Percentiles rank a stretch among this genome's conserved stretches.
Evolutionary conservation across 305 asterid species (phyloP).

Genomic region (Fraxinus sp.): DNA sequence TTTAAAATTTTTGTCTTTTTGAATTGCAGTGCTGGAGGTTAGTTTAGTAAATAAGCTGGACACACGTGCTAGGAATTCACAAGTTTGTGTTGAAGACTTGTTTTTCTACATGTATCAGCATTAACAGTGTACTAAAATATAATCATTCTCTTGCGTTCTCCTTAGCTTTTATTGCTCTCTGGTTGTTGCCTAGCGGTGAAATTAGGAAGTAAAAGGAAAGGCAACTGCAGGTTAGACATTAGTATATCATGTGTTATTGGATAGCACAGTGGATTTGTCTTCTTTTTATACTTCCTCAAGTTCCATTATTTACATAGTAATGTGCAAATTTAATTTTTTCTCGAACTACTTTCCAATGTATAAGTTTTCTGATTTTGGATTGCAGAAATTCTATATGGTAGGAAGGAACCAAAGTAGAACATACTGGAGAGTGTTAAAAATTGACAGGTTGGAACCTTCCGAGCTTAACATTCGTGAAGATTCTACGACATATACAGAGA

Average conservation of each 20-base stretch:
- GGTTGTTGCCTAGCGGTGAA: neutral
- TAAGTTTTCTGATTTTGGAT: slow-evolving; percentile 24
- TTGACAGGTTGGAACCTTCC: slow-evolving; percentile 73
- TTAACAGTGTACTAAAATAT: neutral
- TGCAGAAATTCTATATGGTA: slow-evolving; percentile 85
- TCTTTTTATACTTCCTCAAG: neutral
- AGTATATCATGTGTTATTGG: neutral
- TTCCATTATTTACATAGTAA: neutral
- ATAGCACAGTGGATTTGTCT: neutral
- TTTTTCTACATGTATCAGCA: neutral
- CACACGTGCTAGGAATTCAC: slow-evolving; percentile 2
- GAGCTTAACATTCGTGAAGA: slow-evolving; percentile 86
- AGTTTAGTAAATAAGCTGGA: slow-evolving; percentile 16
- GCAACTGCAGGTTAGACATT: neutral
- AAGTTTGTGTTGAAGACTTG: slow-evolving; percentile 7
- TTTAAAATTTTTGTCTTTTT: slow-evolving; percentile 8
- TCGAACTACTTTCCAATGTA: neutral
- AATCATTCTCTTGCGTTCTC: neutral
- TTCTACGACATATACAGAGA: slow-evolving; percentile 68
- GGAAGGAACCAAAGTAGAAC: slow-evolving; percentile 93
- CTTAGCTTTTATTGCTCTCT: neutral
- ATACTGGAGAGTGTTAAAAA: slow-evolving; percentile 79
- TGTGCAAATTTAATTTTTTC: slow-evolving; percentile 10
- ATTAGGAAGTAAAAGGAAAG: neutral
- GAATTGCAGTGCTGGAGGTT: neutral